Percentiles rank a stretch among this genome's conserved stretches.
Evolutionary conservation across 352 stramenopile genomes (phyloP).

Genomic region (Pythium oligandrum): DNA sequence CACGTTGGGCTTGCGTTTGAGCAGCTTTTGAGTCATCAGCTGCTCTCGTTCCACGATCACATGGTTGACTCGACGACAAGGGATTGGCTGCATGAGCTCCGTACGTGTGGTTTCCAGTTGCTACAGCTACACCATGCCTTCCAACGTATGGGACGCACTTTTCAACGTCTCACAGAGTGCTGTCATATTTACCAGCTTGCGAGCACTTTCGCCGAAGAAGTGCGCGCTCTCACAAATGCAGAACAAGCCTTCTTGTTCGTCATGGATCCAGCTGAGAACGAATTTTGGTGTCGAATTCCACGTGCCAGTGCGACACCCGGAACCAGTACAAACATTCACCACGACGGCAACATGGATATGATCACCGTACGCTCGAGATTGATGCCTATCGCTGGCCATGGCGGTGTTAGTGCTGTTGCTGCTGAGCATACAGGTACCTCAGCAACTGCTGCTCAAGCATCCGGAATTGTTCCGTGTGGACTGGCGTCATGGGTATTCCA

Average conservation of each 20-base stretch:
- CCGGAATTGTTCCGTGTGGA: constrained; percentile 26
- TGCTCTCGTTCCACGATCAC: constrained; percentile 45
- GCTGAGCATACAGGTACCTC: constrained; percentile 19
- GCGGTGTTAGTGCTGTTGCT: constrained; percentile 21
- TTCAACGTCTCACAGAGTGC: constrained; percentile 51
- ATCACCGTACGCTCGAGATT: constrained; percentile 25
- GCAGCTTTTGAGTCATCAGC: constrained; percentile 44
- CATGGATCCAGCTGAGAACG: constrained; percentile 61
- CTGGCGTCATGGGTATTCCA: constrained; percentile 67
- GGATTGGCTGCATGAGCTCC: constrained; percentile 62
- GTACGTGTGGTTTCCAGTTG: constrained; percentile 44
- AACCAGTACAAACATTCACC: not conserved
- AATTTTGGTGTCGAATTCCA: constrained; percentile 71
- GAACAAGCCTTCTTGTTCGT: constrained; percentile 69
- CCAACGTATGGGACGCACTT: constrained; percentile 44
- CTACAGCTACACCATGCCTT: constrained; percentile 54
- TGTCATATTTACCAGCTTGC: constrained; percentile 56
- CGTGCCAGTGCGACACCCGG: constrained; percentile 5
- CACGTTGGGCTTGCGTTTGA: constrained; percentile 58
- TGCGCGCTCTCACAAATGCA: constrained; percentile 35
- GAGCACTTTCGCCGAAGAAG: constrained; percentile 44
- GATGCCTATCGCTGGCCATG: constrained; percentile 14
- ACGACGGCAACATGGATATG: constrained; percentile 10
- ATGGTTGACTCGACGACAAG: constrained; percentile 46
- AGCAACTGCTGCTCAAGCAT: not conserved